Evolutionary conservation across 441 rosid species (phyloP), one percentile per base, ranked within the genome.

Genomic region (Gossypium davidsonii): DNA sequence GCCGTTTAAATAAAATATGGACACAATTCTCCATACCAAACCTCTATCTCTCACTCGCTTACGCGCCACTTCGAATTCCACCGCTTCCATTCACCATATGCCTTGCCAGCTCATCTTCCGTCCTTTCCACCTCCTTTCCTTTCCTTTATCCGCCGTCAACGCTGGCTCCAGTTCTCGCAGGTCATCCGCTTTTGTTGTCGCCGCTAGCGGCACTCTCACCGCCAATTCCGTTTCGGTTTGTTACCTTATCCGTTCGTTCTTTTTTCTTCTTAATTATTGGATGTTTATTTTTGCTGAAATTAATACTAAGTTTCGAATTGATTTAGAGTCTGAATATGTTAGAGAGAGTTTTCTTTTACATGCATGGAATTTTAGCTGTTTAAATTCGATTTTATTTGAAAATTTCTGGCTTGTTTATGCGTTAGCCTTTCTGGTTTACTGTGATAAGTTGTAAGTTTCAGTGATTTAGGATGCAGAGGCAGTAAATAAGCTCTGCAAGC

Each of bases 171-270:
- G 63, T 17, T 73, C 69, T 65, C 79, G 83, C 7, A 76, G 80
- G 67, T 77, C 90, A 10, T 83, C 80, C 31, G 46, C 72, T 53
- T 39, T 58, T 6, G 59, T 67, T 46, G 67, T 84, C 70, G 66
- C 80, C 10, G 73, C 88, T 18, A 18, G 78, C 3, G 86, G 83
- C 70, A 78, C 87, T 63, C 81, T 90, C 77, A 83, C 79, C 75
- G 84, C 84, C 73, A 83, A 86, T 74, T 84, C 87, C 0, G 80
- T 84, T 21, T 84, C 92, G 82, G 88, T 86, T 58, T 53, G 76
- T 75, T 59, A 26, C 58, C 79, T 77, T 67, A 11, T 79, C 62
- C 70, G 15, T 26, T 67, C 15, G 25, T 23, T 21, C 25, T 11
- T 4, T 23, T 64, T 64, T 11, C 11, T 64, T 64, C 28, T 42